Evolutionary conservation across 805 yeast species (phyloP), one percentile per base, ranked within the genome.

Genomic region (Candida patagonica): DNA sequence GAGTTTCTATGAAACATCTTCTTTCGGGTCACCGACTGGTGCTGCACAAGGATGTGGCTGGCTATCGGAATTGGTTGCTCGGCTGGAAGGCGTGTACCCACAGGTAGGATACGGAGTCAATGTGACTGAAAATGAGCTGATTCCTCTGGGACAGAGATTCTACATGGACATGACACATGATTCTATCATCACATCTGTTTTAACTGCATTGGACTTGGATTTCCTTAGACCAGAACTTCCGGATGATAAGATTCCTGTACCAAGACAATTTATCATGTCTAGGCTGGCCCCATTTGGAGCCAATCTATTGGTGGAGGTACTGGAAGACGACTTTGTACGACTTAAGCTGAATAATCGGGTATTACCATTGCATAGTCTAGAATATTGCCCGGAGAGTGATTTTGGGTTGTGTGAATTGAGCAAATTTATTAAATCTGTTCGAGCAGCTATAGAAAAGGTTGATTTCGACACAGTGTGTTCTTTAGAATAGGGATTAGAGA

Each of bases 111-210:
- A 70, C 40, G 71, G 72, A 26, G 70, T 68, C 43, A 78, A 74
- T 49, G 59, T 65, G 9, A 68, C 73, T 4, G 36, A 39, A 41
- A 46, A 51, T 10, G 52, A 37, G 16, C 51, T 56, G 8, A 63
- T 66, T 53, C 71, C 71, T 16, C 46, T 59, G 19, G 68, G 63
- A 43, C 73, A 57, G 54, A 69, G 71, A 41, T 64, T 81, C 35
- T 78, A 79, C 67, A 66, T 81, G 48, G 80, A 76, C 48, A 79
- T 83, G 63, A 68, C 84, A 12, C 94, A 85, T 53, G 94, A 85
- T 55, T 71, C 80, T 27, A 80, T 79, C 46, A 59, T 83, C 30
- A 65, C 76, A 46, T 64, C 78, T 30, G 76, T 70, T 49, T 62
- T 78, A 50, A 64, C 83, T 22, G 82, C 89, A 2, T 59, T 82